These are phyloP conservation scores for Cichorium intybus DNA, from an alignment of 140 eudicot genomes.

Conservation along the genomic window DNA sequence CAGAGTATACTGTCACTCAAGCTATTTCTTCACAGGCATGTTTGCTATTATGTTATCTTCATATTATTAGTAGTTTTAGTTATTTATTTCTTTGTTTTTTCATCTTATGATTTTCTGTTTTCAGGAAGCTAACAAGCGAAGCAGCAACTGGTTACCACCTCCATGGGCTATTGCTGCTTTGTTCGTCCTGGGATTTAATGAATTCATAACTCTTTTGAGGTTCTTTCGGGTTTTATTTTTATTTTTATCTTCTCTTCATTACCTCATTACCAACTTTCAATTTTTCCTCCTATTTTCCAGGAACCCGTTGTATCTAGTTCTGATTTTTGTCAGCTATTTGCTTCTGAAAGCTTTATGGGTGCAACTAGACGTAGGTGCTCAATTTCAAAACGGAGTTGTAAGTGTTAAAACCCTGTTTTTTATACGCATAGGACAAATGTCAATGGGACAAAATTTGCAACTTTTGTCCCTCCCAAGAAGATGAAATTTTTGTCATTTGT, in stretches of 20 bases:
- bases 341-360: slow-evolving; percentile 67
- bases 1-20: slow-evolving; percentile 46
- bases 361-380: slow-evolving; percentile 52
- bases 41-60: slow-evolving; percentile 3
- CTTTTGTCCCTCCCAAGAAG: too few species aligned
- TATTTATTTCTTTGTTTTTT: background rate
- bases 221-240: slow-evolving; percentile 8
- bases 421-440: too few species aligned
- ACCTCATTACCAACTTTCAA: background rate
- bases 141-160: slow-evolving; percentile 76
- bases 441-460: too few species aligned
- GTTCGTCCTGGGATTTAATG: slow-evolving; percentile 64
- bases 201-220: slow-evolving; percentile 75
- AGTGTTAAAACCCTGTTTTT: slow-evolving; percentile 30
- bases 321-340: slow-evolving; percentile 51
- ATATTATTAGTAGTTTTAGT: background rate
- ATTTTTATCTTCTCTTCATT: background rate
- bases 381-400: slow-evolving; percentile 58
- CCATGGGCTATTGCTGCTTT: slow-evolving; percentile 73
- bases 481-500: background rate
- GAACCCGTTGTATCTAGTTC: slow-evolving; percentile 64
- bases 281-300: slow-evolving; percentile 27
- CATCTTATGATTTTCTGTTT: slow-evolving; percentile 30
- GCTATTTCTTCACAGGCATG: slow-evolving; percentile 49
- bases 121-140: slow-evolving; percentile 69